Base-by-base conservation (phyloP, 1,139 yeast species). In the Geotrichum phurueaensis region DNA sequence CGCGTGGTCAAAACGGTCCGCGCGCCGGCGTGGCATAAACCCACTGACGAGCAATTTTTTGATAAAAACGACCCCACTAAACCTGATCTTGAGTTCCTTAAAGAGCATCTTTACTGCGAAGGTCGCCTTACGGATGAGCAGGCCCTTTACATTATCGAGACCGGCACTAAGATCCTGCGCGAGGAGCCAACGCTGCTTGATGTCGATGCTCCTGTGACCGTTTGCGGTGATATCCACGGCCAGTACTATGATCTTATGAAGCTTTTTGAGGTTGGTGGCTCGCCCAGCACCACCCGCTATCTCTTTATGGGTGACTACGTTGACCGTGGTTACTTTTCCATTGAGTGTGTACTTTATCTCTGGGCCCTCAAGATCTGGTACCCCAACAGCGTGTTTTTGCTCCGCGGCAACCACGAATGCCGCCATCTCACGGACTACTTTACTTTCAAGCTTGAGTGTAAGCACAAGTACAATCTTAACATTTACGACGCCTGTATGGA, bases 201-300 rank as follows among this genome's bases (percentile, higher is more conserved):
- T 36, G 88, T 94, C 1, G 92, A 92, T 1, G 96, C 97, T 0
- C 99, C 99, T 0, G 90, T 94, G 3, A 92, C 97, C 0, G 91
- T 94, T 1, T 92, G 98, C 76, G 98, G 99, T 59, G 99, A 94
- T 73, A 82, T 94, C 33, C 99, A 94, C 73, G 99, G 99, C 9
- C 99, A 94, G 73, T 90, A 84, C 74, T 94, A 83, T 71, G 99
- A 94, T 74, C 79, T 94, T 67, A 81, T 92, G 84, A 92, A 92
- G 74, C 76, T 94, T 57, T 90, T 94, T 72, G 98, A 94, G 71
- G 96, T 92, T 29, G 97, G 97, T 48, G 99, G 98, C 1, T 86
- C 87, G 70, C 97, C 98, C 2, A 80, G 79, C 18, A 76, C 72
- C 45, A 87, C 96, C 0, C 81, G 89, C 15, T 94, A 91, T 72